A percentile compares a stretch with the other conserved stretches of the same genome.
Evolutionary conservation across 2,329 filamentous ascomycete species (phyloP).

Genomic region (Coniochaeta sp.): DNA sequence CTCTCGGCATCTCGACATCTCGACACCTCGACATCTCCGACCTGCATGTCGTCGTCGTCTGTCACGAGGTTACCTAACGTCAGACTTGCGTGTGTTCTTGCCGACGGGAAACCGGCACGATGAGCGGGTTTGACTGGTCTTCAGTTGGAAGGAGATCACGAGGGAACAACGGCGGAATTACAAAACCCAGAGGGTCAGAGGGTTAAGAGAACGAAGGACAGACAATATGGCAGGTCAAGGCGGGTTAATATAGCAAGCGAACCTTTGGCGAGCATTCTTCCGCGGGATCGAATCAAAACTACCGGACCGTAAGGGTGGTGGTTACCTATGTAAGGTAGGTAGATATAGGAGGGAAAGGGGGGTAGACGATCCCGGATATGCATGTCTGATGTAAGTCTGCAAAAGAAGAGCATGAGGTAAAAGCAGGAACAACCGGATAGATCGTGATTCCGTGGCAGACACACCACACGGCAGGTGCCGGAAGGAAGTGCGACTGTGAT

Average conservation of each 20-base stretch:
- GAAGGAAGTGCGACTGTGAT: background rate
- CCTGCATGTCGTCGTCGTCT: background rate
- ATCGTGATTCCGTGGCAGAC: no score
- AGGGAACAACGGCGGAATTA: no score
- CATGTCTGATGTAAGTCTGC: background rate
- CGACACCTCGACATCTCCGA: background rate
- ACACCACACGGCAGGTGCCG: background rate
- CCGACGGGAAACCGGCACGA: background rate
- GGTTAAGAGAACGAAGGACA: background rate
- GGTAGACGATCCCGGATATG: no score
- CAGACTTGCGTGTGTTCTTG: background rate
- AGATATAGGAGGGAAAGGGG: no score
- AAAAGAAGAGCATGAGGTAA: no score
- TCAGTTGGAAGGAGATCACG: background rate
- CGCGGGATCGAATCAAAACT: no score
- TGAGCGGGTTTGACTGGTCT: background rate
- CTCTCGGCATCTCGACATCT: no score
- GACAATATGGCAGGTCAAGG: background rate
- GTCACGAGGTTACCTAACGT: background rate
- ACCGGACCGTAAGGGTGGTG: no score
- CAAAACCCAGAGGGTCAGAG: no score
- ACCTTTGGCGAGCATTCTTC: background rate
- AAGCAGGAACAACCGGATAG: no score
- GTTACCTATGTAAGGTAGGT: no score
- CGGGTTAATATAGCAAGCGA: background rate